phyloP scores from a whole-genome alignment of 31 red algal genomes.

The Pterothamnion heteromorphum region DNA sequence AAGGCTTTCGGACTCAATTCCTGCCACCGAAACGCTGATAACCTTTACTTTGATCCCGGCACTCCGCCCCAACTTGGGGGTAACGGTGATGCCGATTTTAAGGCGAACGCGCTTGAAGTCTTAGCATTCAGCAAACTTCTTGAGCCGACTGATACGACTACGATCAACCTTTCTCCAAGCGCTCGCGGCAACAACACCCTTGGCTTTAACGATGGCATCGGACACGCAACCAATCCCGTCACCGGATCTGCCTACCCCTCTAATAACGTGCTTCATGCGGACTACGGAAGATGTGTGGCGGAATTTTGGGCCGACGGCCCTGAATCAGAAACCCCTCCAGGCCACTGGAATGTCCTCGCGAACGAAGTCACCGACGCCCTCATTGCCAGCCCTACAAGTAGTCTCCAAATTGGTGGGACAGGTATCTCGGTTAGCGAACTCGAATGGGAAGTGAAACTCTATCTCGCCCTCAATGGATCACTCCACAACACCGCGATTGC shows the following conservation, averaged over 20 bases:
- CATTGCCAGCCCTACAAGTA: neutral
- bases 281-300: neutral
- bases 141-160: neutral
- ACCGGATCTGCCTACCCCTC: neutral
- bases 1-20: neutral
- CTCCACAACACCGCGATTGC: neutral
- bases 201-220: neutral
- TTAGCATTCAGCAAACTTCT: neutral
- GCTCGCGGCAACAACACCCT: neutral
- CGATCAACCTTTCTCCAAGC: neutral
- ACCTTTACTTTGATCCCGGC: neutral
- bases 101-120: neutral
- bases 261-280: neutral
- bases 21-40: neutral
- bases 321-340: neutral
- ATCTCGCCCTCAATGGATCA: neutral
- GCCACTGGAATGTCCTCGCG: neutral
- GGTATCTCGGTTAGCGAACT: neutral
- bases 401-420: neutral
- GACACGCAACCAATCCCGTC: neutral
- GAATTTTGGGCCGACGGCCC: slow-evolving; percentile 33
- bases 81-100: neutral
- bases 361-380: neutral
- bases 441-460: neutral
- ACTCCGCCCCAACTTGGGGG: neutral